Conservation (phyloP, 202 grass and related monocot genomes). For the Dendrocalamus latiflorus region DNA sequence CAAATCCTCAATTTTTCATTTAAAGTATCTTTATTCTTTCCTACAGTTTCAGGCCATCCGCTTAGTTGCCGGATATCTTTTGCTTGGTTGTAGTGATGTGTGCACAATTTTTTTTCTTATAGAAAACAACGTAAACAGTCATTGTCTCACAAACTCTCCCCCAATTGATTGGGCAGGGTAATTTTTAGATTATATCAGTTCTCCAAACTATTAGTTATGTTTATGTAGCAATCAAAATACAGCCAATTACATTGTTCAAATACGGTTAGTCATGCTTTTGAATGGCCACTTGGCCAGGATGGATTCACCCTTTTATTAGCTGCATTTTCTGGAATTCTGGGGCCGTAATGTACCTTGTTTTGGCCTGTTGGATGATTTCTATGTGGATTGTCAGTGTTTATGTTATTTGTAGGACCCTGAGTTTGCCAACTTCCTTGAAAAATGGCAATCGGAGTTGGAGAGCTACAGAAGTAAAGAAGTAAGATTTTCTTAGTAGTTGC, state of each 20-base stretch:
- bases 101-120: not conserved
- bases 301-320: not conserved
- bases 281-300: not conserved
- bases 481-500: conserved; percentile 24
- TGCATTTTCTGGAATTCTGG: not conserved
- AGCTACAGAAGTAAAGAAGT: conserved; percentile 50
- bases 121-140: not conserved
- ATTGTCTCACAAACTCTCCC: not conserved
- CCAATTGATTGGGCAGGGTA: not conserved
- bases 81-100: not conserved
- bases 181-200: not conserved
- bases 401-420: conserved; percentile 65
- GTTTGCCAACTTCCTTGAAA: conserved; percentile 68
- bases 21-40: not conserved
- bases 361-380: not conserved
- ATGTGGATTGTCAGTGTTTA: conserved; percentile 16
- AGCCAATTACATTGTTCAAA: not conserved
- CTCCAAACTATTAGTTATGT: not conserved
- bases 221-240: not conserved
- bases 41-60: not conserved
- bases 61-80: not conserved
- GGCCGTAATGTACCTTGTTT: not conserved
- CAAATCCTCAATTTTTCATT: not conserved
- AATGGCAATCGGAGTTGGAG: conserved; percentile 37
- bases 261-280: not conserved